Evolutionary conservation across 768 basidiomycete genomes (phyloP).

Genomic region (Amanita brunnescens): DNA sequence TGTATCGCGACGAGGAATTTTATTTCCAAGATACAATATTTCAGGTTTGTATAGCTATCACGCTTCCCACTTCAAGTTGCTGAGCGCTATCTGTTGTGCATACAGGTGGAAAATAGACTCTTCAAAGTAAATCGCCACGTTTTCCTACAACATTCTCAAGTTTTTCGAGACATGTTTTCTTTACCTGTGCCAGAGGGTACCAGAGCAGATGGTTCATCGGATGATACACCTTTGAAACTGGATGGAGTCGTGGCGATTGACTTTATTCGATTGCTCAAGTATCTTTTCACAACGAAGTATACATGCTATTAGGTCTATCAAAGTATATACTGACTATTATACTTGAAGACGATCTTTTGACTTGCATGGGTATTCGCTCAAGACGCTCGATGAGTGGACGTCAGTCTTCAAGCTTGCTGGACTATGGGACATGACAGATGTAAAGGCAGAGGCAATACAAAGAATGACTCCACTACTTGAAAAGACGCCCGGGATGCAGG

Average conservation of each 20-base stretch:
- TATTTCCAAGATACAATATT: conserved; percentile 3
- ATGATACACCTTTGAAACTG: conserved; percentile 13
- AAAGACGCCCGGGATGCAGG: conserved; percentile 13
- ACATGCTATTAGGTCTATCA: background rate
- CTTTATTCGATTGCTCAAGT: conserved; percentile 11
- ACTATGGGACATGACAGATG: conserved; percentile 25
- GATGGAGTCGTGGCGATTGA: conserved; percentile 9
- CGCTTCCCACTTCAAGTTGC: background rate
- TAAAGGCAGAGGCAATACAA: conserved; percentile 19
- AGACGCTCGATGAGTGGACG: conserved; percentile 19
- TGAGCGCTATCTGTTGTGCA: no score
- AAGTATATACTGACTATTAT: background rate
- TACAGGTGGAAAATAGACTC: conserved; percentile 1
- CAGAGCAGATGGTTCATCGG: conserved; percentile 6
- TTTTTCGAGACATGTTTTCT: conserved; percentile 3
- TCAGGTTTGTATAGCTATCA: background rate
- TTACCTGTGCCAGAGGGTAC: background rate
- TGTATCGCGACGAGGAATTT: background rate
- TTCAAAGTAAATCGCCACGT: background rate
- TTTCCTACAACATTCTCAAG: background rate
- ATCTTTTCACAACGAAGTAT: background rate
- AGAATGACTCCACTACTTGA: conserved; percentile 14
- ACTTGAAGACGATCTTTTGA: background rate
- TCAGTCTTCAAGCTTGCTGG: conserved; percentile 23
- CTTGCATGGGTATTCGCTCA: background rate